Evolutionary conservation across 192 early-diverging fungal species (phyloP), one percentile per base, ranked within the genome.

Genomic region (Gaertneriomyces sp.): DNA sequence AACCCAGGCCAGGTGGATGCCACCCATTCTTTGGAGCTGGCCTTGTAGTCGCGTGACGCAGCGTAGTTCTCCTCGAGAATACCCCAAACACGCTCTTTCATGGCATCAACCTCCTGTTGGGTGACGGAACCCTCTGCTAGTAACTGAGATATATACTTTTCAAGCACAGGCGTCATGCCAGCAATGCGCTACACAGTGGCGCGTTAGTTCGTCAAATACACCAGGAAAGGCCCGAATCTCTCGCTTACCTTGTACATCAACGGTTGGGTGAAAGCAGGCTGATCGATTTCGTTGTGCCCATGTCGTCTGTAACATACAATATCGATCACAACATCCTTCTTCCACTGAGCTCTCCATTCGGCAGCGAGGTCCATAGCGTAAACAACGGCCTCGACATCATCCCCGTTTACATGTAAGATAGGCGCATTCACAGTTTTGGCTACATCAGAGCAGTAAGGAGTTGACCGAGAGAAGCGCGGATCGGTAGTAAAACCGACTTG

Each of bases 401-500:
- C 95, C 44, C 90, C 94, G 76, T 98, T 98, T 59, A 97, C 96
- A 74, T 98, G 96, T 76, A 98, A 86, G 39, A 98, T 93, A n/a
- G 96, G 96, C 7, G 94, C 96, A 63, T 87, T 87, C 64, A 97
- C 90, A 5, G 93, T 89, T 79, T 98, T 98, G 53, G 96, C 93
- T 58, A 98, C 92, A 69, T 98, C 96, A 16, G 94, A 91, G 75
- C 93, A 95, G 83, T 98, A 96, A 53, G 91, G 92, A 14, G 93
- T 95, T 47, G 92, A 94, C 47, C 96, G 90, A 46, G 92, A 82
- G 74, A 94, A 94, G 42, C 93, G 87, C 49, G 96, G 96, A 72
- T 98, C 94, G 20, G 96, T 98, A 33, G 96, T 98, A 83, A 98
- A 98, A 49, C 96, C 96, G 63, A 98, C 89, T 81, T 98, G 96